These are phyloP conservation scores for Acer saccharum DNA, from an alignment of 345 rosid species.

Conservation along the genomic window DNA sequence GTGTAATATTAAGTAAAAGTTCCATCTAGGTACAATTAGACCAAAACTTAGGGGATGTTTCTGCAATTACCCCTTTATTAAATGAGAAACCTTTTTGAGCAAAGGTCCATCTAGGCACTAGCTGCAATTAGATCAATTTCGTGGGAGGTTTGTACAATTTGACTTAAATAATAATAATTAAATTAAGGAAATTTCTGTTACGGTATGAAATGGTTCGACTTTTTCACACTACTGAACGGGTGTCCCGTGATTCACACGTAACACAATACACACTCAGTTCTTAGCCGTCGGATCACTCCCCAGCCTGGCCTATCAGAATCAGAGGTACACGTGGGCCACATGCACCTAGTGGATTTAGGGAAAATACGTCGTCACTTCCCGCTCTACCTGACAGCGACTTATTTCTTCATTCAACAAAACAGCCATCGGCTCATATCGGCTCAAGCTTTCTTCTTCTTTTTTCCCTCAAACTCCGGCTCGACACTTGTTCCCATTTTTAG, in stretches of 20 bases:
- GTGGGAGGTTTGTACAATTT: neutral
- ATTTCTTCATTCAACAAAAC: neutral
- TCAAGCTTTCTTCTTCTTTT: no score
- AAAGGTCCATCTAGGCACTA: no score
- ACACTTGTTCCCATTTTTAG: neutral
- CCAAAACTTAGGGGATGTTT: no score
- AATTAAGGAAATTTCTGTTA: no score
- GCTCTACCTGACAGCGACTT: neutral
- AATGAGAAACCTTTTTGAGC: no score
- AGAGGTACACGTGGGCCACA: conserved; percentile 21
- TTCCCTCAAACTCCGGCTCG: neutral
- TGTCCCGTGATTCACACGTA: neutral
- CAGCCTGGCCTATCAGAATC: neutral
- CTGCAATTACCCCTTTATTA: no score
- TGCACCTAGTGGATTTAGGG: neutral
- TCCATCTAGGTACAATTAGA: no score
- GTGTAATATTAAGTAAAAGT: no score
- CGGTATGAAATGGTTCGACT: neutral
- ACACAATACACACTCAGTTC: neutral
- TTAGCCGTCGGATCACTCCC: neutral
- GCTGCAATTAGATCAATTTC: no score
- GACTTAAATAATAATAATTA: no score
- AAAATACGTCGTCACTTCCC: neutral
- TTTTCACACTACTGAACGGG: neutral
- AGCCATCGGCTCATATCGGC: neutral